Evolutionary conservation across 495 filamentous ascomycete genomes (phyloP), one percentile per base, ranked within the genome.

Genomic region (Pseudevernia furfuracea): DNA sequence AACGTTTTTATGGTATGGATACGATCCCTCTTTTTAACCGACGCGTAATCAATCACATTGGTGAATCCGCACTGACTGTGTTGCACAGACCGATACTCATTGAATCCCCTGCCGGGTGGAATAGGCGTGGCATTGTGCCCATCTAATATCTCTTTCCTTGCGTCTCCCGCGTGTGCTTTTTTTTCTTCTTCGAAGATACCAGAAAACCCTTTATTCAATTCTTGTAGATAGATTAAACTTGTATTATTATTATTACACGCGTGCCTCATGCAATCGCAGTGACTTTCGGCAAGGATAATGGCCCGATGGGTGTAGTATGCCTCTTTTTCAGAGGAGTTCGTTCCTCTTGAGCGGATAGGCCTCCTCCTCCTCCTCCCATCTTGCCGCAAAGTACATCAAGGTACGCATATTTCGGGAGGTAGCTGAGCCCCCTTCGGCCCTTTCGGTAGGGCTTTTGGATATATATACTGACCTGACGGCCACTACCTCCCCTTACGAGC

Each of bases 51-150:
- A 14, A 32, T 19, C 3, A 15, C n/a, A n/a, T n/a, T n/a, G n/a
- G n/a, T 19, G 15, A 21, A 55, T 10, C 4, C 30, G 9, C 30
- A 21, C 52, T 55, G 52, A 55, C 28, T 14, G 21, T n/a, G 0
- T 12, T 7, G 10, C 10, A 15, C 19, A 55, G 52, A 34, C 30
- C 52, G 30, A 55, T n/a, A 34, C 3, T 32, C 28, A 34, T 32
- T 32, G 4, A 55, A 34, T 55, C 52, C 52, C 15, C n/a, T n/a
- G 52, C 52, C 52, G 52, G 52, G 52, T 34, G 8, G 14, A 1
- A 55, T 34, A 55, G 52, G 52, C 52, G 30, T 34, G 30, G 52
- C 52, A 55, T 55, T 21, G 30, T 23, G 52, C 52, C 30, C 30
- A 55, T 34, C 52, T 55, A 55, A 55, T 55, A 34, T 8, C 30